These are phyloP conservation scores for Hibiscus mutabilis DNA, from an alignment of 345 rosid species.

Conservation along the genomic window DNA sequence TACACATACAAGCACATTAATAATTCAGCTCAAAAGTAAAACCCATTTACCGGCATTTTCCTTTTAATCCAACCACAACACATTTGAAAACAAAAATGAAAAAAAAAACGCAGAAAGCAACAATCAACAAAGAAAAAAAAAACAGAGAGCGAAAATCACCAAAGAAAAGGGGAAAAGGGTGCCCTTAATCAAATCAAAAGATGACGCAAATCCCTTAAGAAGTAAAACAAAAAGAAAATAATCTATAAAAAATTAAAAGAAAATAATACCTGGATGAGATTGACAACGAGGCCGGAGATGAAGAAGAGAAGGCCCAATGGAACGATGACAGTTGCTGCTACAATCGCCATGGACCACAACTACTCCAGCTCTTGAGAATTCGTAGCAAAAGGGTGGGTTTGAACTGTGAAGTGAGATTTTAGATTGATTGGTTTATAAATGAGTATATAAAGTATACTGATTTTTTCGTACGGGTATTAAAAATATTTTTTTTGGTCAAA, in stretches of 20 bases:
- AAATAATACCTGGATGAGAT: conserved; percentile 67
- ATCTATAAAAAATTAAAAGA: neutral
- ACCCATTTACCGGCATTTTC: neutral
- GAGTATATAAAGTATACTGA: too few species aligned
- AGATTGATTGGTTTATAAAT: neutral
- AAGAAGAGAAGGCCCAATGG: conserved; percentile 79
- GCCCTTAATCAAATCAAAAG: neutral
- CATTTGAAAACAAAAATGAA: neutral
- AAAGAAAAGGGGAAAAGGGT: neutral
- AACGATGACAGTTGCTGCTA: conserved; percentile 68
- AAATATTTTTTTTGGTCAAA: too few species aligned
- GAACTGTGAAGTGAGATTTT: neutral
- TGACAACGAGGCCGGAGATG: conserved; percentile 79
- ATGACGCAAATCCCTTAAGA: neutral
- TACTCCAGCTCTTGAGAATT: neutral
- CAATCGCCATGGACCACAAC: conserved; percentile 50
- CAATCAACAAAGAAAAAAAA: neutral
- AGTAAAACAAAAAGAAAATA: conserved; percentile 6
- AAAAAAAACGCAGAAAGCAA: neutral
- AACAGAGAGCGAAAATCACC: neutral
- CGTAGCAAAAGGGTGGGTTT: neutral
- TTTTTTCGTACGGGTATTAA: too few species aligned
- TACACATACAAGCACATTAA: neutral
- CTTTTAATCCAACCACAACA: neutral
- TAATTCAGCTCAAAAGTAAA: neutral